Percentiles rank a stretch among this genome's conserved stretches.
Conservation (phyloP, 306 rosid genomes). For the Vigna unguiculata region DNA sequence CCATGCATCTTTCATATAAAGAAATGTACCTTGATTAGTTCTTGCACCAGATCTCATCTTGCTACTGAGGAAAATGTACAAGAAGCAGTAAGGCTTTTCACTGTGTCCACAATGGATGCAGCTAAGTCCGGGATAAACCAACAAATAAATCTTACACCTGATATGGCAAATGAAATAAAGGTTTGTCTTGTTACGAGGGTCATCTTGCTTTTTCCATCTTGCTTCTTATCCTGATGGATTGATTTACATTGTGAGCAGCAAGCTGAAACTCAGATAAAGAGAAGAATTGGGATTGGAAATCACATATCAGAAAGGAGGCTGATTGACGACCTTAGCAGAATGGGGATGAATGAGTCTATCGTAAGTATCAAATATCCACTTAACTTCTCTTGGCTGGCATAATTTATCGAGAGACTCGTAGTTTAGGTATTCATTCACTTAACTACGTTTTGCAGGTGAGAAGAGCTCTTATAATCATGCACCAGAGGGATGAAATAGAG, state of each 20-base stretch:
- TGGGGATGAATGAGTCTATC: slow-evolving; percentile 95
- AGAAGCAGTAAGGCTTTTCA: slow-evolving; percentile 90
- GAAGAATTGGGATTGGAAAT: slow-evolving; percentile 97
- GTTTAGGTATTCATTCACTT: slow-evolving; percentile 16
- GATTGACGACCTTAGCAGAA: slow-evolving; percentile 89
- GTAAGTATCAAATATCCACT: slow-evolving; percentile 67
- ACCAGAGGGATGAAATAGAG: slow-evolving; percentile 98
- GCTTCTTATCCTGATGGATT: slow-evolving; percentile 24
- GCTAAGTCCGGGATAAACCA: slow-evolving; percentile 93
- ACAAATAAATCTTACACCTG: slow-evolving; percentile 82
- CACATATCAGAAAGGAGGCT: slow-evolving; percentile 94
- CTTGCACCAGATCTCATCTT: slow-evolving; percentile 65
- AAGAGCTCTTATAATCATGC: slow-evolving; percentile 96
- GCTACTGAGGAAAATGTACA: slow-evolving; percentile 88
- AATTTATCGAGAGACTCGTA: not conserved
- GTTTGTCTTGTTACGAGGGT: slow-evolving; percentile 51
- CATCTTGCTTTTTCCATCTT: slow-evolving; percentile 24
- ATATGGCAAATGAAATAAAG: slow-evolving; percentile 93
- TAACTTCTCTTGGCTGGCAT: not conserved
- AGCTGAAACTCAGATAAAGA: slow-evolving; percentile 97
- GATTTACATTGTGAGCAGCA: slow-evolving; percentile 65
- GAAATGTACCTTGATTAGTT: slow-evolving; percentile 14
- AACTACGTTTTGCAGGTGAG: slow-evolving; percentile 72
- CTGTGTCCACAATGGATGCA: slow-evolving; percentile 95
- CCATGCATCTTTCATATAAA: slow-evolving; percentile 29